Conservation (phyloP, 2,329 filamentous ascomycete genomes). For the Sclerotinia spermophila region DNA sequence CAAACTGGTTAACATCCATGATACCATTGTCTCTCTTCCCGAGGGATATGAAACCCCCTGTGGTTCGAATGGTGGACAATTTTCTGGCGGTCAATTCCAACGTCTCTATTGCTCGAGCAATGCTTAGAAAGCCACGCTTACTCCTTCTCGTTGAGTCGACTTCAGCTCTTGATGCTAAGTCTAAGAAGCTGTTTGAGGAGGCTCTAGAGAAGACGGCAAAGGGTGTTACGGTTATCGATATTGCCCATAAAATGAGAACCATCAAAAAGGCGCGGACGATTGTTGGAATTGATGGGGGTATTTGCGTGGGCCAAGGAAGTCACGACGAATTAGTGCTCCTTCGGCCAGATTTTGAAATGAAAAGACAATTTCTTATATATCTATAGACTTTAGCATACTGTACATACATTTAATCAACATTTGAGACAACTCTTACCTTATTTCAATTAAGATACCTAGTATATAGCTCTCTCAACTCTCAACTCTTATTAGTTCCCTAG, state of each 20-base stretch:
- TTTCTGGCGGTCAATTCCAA: conserved; percentile 78
- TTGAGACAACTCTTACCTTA: background rate
- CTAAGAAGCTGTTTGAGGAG: conserved; percentile 62
- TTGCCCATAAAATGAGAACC: conserved; percentile 56
- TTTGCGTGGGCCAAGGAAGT: conserved; percentile 48
- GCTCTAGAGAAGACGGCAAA: conserved; percentile 56
- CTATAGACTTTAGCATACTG: background rate
- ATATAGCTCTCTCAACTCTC: background rate
- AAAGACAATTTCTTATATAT: background rate
- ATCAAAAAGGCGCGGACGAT: conserved; percentile 56
- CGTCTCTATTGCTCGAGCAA: conserved; percentile 73
- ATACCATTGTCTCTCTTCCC: conserved; percentile 59
- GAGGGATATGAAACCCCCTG: conserved; percentile 63
- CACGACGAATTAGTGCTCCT: conserved; percentile 51
- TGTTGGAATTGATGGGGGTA: conserved; percentile 53
- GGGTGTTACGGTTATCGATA: conserved; percentile 54
- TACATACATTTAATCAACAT: background rate
- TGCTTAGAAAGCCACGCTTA: conserved; percentile 67
- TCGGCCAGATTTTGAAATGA: background rate
- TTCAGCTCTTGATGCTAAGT: conserved; percentile 69
- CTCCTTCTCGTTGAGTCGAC: conserved; percentile 80
- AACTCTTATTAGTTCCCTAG: background rate
- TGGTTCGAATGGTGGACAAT: conserved; percentile 64
- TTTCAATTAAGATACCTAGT: background rate
- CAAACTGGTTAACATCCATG: conserved; percentile 60